Evolutionary conservation across 164 flowering plant genomes (phyloP), one percentile per base, ranked within the genome.

Genomic region (Paratinospora sagittata): DNA sequence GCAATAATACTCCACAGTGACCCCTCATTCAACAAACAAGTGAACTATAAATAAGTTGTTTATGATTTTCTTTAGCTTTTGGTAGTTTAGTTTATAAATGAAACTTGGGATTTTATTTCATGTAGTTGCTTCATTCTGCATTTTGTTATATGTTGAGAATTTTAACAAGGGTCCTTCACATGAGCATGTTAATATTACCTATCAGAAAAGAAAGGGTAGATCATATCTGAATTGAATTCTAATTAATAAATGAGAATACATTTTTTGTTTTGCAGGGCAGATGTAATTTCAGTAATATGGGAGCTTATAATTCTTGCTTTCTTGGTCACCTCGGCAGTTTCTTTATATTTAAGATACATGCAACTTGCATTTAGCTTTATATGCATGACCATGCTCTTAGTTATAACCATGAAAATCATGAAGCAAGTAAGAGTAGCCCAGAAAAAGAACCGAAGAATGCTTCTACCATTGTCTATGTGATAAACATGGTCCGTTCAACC

Each of bases 391-490:
- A 72, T 84, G 84, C 80, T 91, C 36, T 71, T 95, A 81, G 85
- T 91, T 79, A 74, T 91, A 69, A 89, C 89, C 84, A 86, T 95
- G 93, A 92, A 86, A 82, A 70, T 91, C 49, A 81, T 86, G 52
- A 95, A 92, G 85, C 94, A 92, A 85, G 87, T 92, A 63, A 86
- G 88, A 81, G 68, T 81, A 74, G 88, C 90, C 23, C 79, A 91
- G 80, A 92, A 86, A 78, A 91, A 90, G 89, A 90, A 83, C 74
- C 85, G 97, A 78, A 86, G 98, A 85, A 92, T 95, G 99, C 98
- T 95, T 81, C 92, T 95, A 71, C 99, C 99, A 27, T 76, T 95
- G 52, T 95, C 99, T 8, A 92, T 95, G 98, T 95, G 61, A 55
- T 55, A 30, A 30, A 19, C 61, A 55, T 55, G 0, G 24, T 8